Evolutionary conservation across 768 basidiomycete species (phyloP).

Genomic region (Russula foetens): DNA sequence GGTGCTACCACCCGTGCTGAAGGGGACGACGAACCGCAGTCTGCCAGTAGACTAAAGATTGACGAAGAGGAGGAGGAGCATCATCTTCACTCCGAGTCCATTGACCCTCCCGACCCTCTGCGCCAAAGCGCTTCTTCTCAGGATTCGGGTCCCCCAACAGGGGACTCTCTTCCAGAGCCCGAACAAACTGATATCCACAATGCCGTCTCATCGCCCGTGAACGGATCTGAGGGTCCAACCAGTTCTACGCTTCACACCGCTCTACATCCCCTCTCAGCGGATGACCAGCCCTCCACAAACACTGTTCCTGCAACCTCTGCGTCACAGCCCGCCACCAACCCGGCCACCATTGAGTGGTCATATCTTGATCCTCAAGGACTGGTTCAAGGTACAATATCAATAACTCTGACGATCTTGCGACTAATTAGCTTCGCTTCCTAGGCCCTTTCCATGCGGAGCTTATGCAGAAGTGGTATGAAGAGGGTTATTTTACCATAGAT

Average conservation of each 20-base stretch:
- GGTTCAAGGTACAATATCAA: constrained; percentile 60
- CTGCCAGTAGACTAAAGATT: constrained; percentile 40
- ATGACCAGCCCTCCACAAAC: background rate
- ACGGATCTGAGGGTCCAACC: background rate
- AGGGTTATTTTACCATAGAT: constrained; percentile 79
- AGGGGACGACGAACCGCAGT: constrained; percentile 33
- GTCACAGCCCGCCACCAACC: constrained; percentile 45
- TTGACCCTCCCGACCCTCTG: background rate
- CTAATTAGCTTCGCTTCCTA: constrained; percentile 26
- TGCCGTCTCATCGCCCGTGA: background rate
- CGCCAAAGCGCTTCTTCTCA: background rate
- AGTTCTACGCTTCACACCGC: background rate
- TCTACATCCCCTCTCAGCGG: background rate
- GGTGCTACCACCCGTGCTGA: constrained; percentile 31
- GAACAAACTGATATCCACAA: background rate
- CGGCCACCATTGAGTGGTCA: constrained; percentile 70
- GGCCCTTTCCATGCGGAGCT: constrained; percentile 83
- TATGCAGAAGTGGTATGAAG: constrained; percentile 94
- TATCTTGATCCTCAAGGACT: constrained; percentile 91
- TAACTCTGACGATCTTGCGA: background rate
- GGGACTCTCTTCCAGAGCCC: background rate
- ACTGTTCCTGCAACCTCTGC: background rate
- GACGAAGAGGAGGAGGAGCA: constrained; percentile 50
- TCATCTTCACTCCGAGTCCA: background rate
- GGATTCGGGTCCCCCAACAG: background rate